These are phyloP conservation scores for Hansenula lynferdii DNA, from an alignment of 1,139 yeast species.

Conservation along the genomic window DNA sequence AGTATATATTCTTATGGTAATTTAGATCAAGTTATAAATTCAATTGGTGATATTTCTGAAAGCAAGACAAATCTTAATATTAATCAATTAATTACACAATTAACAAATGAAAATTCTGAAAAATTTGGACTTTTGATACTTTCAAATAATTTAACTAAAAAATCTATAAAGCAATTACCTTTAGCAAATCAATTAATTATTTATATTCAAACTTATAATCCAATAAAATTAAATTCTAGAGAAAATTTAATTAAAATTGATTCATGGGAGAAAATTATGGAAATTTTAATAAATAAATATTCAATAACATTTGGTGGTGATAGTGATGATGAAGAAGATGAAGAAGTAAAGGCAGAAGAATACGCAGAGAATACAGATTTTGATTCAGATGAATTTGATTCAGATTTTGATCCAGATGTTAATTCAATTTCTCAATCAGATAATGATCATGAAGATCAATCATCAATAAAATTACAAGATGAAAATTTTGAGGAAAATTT, in stretches of 20 bases:
- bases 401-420: slow-evolving; percentile 14
- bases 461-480: no score
- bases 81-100: neutral
- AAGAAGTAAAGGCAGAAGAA: no score
- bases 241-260: slow-evolving; percentile 2
- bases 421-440: slow-evolving; percentile 2
- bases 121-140: slow-evolving; percentile 5
- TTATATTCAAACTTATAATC: slow-evolving; percentile 1
- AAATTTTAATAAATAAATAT: slow-evolving; percentile 11
- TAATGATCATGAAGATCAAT: slow-evolving; percentile 1
- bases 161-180: slow-evolving; percentile 6
- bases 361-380: slow-evolving; percentile 9
- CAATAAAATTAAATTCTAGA: neutral
- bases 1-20: slow-evolving; percentile 4
- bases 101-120: neutral
- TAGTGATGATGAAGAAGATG: slow-evolving; percentile 1
- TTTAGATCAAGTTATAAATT: slow-evolving; percentile 2
- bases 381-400: slow-evolving; percentile 12
- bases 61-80: neutral
- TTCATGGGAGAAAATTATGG: slow-evolving; percentile 22
- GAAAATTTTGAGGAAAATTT: no score
- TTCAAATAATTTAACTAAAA: slow-evolving; percentile 5
- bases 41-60: slow-evolving; percentile 8
- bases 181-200: slow-evolving; percentile 12
- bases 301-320: slow-evolving; percentile 11